Base-by-base conservation (phyloP, 2,329 filamentous ascomycete genomes). In the Teratosphaeria gauchensis region DNA sequence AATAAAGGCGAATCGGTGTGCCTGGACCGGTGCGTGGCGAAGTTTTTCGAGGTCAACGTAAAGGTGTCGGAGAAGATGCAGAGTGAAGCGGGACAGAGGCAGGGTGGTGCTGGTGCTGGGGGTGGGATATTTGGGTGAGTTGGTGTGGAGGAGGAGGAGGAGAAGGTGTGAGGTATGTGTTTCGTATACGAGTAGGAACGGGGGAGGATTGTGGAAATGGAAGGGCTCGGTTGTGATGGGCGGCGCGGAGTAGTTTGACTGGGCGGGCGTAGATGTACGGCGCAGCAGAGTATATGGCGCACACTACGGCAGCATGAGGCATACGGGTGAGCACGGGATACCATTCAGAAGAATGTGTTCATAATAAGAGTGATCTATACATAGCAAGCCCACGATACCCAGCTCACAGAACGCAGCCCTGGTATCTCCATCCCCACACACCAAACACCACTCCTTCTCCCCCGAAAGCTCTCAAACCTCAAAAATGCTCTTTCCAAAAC, bases 1-100 rank as follows among this genome's bases (percentile, higher is more conserved):
- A 96, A 96, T 84, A 99, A 99, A 81, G 95, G 92, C 82, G 94
- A 99, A 78, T 91, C 88, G 67, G 94, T 99, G 69, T 99, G 95
- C 80, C 86, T 99, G 68, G 94, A 99, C 79, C 90, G 94, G 71
- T 99, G 95, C 78, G 89, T 95, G 59, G 84, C 89, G 72, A 99
- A 99, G 81, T 99, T 97, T 81, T 96, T 99, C 78, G 92, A 97
- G 69, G 92, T 96, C 71, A 95, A 96, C 76, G 86, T 96, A 81
- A 97, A 96, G 81, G 90, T 97, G 61, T 92, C 89, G 70, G 92
- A 97, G 78, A 90, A 95, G 78, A 91, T 97, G 85, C 91, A 96
- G 78, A 85, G 87, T 64, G 89, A 95, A 76, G 89, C 89, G 54
- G 83, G 85, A 70, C 81, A 83, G 58, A 83, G 83, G 70, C 83